phyloP scores from a whole-genome alignment of 495 filamentous ascomycete species.

The Penicillium pancosmium region DNA sequence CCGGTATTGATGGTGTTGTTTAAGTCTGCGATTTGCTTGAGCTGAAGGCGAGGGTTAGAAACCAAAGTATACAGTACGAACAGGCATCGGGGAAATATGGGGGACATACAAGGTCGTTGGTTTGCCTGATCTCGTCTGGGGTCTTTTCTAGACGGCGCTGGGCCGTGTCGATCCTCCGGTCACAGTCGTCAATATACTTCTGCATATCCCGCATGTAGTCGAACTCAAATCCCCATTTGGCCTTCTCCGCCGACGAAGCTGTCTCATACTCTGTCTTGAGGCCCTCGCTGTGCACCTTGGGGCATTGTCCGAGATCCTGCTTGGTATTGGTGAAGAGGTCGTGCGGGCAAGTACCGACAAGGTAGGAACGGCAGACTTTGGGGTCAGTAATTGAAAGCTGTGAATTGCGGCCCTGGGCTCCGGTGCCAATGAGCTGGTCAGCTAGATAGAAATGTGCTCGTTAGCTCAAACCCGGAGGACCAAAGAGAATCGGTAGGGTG shows the following conservation, averaged over 20 bases:
- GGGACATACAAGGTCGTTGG: conserved; percentile 71
- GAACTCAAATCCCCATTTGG: conserved; percentile 86
- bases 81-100: background rate
- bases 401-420: conserved; percentile 68
- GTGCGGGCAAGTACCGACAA: conserved; percentile 93
- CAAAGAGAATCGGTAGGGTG: background rate
- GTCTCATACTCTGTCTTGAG: conserved; percentile 85
- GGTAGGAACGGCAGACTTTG: conserved; percentile 93
- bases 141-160: conserved; percentile 95
- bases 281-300: conserved; percentile 86
- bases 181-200: conserved; percentile 95
- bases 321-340: conserved; percentile 99
- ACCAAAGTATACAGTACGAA: background rate
- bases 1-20: conserved; percentile 78
- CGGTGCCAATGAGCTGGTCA: conserved; percentile 83
- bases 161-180: conserved; percentile 86
- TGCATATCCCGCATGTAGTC: conserved; percentile 96
- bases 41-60: conserved; percentile 32
- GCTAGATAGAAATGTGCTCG: conserved; percentile 30
- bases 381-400: conserved; percentile 88
- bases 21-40: conserved; percentile 87
- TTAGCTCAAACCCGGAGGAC: conserved; percentile 35
- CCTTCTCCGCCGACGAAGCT: conserved; percentile 65
- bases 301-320: conserved; percentile 90
- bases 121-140: conserved; percentile 95